Percentiles rank a stretch among this genome's conserved stretches.
phyloP scores from a whole-genome alignment of 2,329 filamentous ascomycete genomes.

The Exserohilum turcica region DNA sequence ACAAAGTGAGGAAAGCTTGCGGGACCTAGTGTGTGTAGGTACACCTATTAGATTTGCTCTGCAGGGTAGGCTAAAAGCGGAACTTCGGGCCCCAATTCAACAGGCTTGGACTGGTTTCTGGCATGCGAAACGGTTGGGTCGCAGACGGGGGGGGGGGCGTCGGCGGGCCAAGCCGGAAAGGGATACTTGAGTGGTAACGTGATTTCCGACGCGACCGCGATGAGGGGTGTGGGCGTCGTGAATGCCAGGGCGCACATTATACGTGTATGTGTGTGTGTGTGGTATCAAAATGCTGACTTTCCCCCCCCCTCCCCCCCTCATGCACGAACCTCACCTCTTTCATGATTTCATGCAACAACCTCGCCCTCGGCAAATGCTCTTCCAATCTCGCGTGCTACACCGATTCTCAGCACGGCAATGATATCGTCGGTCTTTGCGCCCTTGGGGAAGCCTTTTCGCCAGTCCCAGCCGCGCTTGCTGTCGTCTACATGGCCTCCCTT shows the following conservation, averaged over 20 bases:
- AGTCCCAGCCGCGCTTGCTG: constrained; percentile 72
- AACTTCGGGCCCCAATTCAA: too few relatives aligned
- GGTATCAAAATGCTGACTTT: constrained; percentile 1
- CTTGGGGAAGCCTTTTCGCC: constrained; percentile 63
- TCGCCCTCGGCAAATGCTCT: constrained; percentile 71
- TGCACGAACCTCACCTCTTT: too few relatives aligned
- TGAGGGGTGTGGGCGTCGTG: constrained; percentile 11
- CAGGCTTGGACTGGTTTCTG: too few relatives aligned
- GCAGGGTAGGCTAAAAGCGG: too few relatives aligned
- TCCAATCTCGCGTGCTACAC: constrained; percentile 75
- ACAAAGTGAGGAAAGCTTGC: too few relatives aligned
- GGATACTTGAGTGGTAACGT: constrained; percentile 19
- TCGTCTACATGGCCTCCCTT: constrained; percentile 39
- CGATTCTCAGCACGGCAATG: constrained; percentile 72
- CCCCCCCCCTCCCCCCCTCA: too few relatives aligned
- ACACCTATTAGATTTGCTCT: too few relatives aligned
- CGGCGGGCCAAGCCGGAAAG: constrained; percentile 8
- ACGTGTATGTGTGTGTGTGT: neutral
- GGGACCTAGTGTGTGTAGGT: too few relatives aligned
- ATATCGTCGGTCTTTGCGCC: constrained; percentile 70
- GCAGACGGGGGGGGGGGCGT: neutral
- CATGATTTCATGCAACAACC: constrained; percentile 45
- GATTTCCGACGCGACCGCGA: constrained; percentile 16
- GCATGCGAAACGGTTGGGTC: constrained; percentile 12
- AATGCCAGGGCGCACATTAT: constrained; percentile 10